These are phyloP conservation scores for Cicer cuneatum DNA, from an alignment of 306 rosid species.

Conservation along the genomic window DNA sequence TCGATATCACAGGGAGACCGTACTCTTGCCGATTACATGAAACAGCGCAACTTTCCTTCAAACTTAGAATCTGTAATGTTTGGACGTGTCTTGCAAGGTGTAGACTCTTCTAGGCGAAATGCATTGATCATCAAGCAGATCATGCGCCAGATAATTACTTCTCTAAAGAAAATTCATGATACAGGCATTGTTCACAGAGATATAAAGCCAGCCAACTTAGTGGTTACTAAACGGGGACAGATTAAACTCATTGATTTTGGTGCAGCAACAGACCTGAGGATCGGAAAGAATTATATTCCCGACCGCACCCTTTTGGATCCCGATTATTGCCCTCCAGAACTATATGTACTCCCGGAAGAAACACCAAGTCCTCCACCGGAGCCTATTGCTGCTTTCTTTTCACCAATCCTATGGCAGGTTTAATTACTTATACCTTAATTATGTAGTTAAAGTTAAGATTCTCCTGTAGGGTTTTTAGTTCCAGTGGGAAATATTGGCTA, in stretches of 20 bases:
- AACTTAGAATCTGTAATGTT: conserved; percentile 91
- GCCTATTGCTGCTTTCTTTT: conserved; percentile 88
- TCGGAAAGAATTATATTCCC: conserved; percentile 89
- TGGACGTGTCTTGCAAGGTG: conserved; percentile 83
- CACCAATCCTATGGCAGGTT: conserved; percentile 98
- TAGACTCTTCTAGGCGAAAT: conserved; percentile 68
- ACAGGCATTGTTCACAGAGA: conserved; percentile 97
- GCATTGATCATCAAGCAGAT: conserved; percentile 93
- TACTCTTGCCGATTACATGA: conserved; percentile 85
- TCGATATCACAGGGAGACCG: conserved; percentile 73
- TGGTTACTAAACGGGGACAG: conserved; percentile 79
- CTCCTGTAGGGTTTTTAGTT: conserved; percentile 4
- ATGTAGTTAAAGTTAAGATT: conserved; percentile 31
- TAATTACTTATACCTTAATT: conserved; percentile 36
- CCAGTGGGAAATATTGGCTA: conserved; percentile 3
- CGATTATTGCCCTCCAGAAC: conserved; percentile 87
- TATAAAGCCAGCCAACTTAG: conserved; percentile 90
- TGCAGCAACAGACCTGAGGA: conserved; percentile 92
- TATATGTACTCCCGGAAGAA: conserved; percentile 88
- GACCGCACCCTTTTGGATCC: conserved; percentile 80
- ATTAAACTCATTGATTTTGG: conserved; percentile 95
- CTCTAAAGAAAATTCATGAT: conserved; percentile 86
- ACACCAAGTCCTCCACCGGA: conserved; percentile 94
- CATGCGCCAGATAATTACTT: conserved; percentile 84
- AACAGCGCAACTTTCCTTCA: conserved; percentile 75